A percentile compares a stretch with the other conserved stretches of the same genome.
Evolutionary conservation across 2,329 filamentous ascomycete species (phyloP).

Genomic region (Daldinia eschscholtzii): DNA sequence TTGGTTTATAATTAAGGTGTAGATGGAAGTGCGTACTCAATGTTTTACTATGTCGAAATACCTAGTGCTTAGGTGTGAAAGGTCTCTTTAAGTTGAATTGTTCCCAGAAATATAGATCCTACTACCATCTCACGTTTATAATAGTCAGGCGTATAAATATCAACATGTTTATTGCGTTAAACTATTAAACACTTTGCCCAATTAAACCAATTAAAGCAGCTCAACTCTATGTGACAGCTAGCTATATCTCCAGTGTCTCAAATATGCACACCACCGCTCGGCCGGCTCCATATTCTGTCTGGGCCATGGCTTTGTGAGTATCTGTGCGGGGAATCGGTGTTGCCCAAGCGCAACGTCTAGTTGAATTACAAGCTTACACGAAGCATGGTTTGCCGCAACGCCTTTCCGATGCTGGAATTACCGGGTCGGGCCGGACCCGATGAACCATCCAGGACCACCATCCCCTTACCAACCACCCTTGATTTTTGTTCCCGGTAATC

Average conservation of each 20-base stretch:
- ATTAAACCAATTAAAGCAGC: constrained; percentile 19
- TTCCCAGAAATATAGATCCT: too few relatives aligned
- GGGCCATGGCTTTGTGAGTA: background rate
- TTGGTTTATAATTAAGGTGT: too few relatives aligned
- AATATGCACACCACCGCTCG: background rate
- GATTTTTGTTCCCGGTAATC: constrained; percentile 10
- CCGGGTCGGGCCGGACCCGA: constrained; percentile 24
- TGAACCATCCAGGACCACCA: constrained; percentile 17
- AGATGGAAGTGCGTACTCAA: too few relatives aligned
- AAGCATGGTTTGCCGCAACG: constrained; percentile 29
- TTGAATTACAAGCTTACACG: constrained; percentile 11
- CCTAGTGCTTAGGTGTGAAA: too few relatives aligned
- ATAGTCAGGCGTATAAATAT: background rate
- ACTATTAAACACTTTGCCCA: constrained; percentile 8
- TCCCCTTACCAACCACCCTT: constrained; percentile 17
- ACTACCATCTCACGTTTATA: background rate
- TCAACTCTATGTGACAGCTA: constrained; percentile 13
- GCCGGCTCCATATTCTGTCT: constrained; percentile 1
- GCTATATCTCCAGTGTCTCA: constrained; percentile 11
- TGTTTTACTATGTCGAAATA: too few relatives aligned
- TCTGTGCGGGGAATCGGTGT: constrained; percentile 16
- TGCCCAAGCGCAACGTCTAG: constrained; percentile 21
- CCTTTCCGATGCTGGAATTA: constrained; percentile 33
- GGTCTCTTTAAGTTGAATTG: too few relatives aligned
- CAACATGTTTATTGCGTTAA: constrained; percentile 13